A percentile compares a stretch with the other conserved stretches of the same genome.
phyloP scores from a whole-genome alignment of 768 basidiomycete genomes.

The Lepiota brunneoincarnata region DNA sequence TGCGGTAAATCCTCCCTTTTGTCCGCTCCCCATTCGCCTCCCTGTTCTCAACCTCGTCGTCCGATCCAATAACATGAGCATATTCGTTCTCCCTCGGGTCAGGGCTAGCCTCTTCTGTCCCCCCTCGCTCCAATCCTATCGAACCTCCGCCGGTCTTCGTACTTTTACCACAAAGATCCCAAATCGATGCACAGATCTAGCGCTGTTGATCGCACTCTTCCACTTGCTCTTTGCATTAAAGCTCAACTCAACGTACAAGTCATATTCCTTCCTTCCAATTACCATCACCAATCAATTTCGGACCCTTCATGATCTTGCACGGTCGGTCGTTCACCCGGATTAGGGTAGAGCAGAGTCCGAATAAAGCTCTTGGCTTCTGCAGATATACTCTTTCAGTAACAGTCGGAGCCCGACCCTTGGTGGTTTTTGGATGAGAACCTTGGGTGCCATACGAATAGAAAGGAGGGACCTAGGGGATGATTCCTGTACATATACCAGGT shows the following conservation, averaged over 20 bases:
- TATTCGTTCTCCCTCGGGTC: constrained; percentile 38
- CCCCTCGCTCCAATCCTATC: constrained; percentile 24
- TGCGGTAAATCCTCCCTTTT: background rate
- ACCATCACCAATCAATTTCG: constrained; percentile 73
- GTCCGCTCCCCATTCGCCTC: too few relatives aligned
- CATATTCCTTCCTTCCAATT: constrained; percentile 55
- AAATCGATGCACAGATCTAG: constrained; percentile 40
- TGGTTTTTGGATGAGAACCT: constrained; percentile 81
- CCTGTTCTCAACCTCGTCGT: constrained; percentile 2
- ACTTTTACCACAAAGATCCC: constrained; percentile 20
- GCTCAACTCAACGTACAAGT: constrained; percentile 70
- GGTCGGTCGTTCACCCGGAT: constrained; percentile 70
- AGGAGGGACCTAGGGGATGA: constrained; percentile 93
- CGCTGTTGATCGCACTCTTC: constrained; percentile 63
- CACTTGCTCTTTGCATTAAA: constrained; percentile 77
- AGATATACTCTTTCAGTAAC: constrained; percentile 92
- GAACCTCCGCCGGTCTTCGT: constrained; percentile 21
- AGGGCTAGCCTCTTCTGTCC: constrained; percentile 16
- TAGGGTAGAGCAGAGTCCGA: constrained; percentile 60
- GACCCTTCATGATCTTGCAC: constrained; percentile 64
- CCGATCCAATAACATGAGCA: constrained; percentile 35
- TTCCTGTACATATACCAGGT: constrained; percentile 91
- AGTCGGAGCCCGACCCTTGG: constrained; percentile 85
- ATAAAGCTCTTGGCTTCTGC: constrained; percentile 85
- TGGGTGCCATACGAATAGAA: constrained; percentile 83